Evolutionary conservation across 805 yeast species (phyloP).

Genomic region (Hanseniaspora mollemarum): DNA sequence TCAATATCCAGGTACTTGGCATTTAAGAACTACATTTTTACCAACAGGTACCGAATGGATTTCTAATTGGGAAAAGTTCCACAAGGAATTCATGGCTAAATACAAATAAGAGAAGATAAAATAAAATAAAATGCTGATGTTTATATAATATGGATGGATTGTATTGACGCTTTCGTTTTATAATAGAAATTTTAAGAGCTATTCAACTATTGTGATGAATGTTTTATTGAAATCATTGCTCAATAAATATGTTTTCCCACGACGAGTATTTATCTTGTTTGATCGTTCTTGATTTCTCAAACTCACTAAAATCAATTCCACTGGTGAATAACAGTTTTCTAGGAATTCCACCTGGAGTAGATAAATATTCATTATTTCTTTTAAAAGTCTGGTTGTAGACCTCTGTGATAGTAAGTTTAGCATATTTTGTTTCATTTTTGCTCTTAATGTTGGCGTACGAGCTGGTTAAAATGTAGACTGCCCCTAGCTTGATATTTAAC

Average conservation of each 20-base stretch:
- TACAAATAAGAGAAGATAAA: slow-evolving; percentile 38
- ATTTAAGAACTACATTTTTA: slow-evolving; percentile 89
- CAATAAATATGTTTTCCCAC: slow-evolving; percentile 15
- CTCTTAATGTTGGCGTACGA: slow-evolving; percentile 21
- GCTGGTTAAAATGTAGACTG: slow-evolving; percentile 23
- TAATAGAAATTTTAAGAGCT: too few relatives aligned
- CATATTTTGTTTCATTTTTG: slow-evolving; percentile 21
- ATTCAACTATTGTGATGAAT: too few relatives aligned
- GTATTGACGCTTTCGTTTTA: too few relatives aligned
- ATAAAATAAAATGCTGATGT: too few relatives aligned
- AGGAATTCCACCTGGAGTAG: slow-evolving; percentile 1
- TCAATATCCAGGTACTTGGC: slow-evolving; percentile 79
- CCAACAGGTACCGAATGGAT: slow-evolving; percentile 94
- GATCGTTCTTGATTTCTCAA: slow-evolving; percentile 20
- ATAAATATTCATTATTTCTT: slow-evolving; percentile 4
- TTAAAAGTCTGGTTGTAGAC: not conserved
- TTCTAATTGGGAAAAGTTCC: slow-evolving; percentile 66
- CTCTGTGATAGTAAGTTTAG: slow-evolving; percentile 21
- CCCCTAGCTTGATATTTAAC: slow-evolving; percentile 24
- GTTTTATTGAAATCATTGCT: slow-evolving; percentile 16
- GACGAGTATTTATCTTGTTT: slow-evolving; percentile 19
- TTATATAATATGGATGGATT: not conserved
- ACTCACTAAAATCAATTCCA: slow-evolving; percentile 11
- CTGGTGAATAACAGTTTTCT: slow-evolving; percentile 1
- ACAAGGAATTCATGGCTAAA: slow-evolving; percentile 51